A percentile compares a stretch with the other conserved stretches of the same genome.
These are phyloP conservation scores for Carpinus fangiana DNA, from an alignment of 306 rosid genomes.

Conservation along the genomic window DNA sequence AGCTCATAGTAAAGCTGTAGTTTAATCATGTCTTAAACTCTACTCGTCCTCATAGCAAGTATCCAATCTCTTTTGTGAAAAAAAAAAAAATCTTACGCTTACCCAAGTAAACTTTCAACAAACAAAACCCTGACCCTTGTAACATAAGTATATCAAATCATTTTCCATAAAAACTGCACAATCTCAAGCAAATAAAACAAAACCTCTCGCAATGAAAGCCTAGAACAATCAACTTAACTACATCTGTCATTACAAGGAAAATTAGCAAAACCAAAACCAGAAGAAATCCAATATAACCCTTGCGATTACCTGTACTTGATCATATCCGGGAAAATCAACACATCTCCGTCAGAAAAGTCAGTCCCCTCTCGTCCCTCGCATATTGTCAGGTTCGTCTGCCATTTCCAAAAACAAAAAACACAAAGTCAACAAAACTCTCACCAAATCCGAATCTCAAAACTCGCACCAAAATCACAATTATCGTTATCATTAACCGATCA, in stretches of 20 bases:
- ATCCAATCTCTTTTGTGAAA: not conserved
- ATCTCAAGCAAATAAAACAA: not conserved
- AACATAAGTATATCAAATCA: not conserved
- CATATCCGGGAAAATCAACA: constrained; percentile 86
- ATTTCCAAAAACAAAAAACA: constrained; percentile 16
- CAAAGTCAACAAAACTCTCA: constrained; percentile 4
- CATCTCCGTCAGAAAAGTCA: constrained; percentile 66
- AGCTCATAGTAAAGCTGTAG: not conserved
- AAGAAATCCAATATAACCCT: not conserved
- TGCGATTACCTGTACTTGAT: constrained; percentile 60
- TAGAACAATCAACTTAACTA: not conserved
- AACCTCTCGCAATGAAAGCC: not conserved
- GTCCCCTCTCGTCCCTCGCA: constrained; percentile 67
- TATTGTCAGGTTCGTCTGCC: constrained; percentile 72
- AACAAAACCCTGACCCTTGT: not conserved
- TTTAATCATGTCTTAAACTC: not conserved
- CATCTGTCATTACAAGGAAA: not conserved
- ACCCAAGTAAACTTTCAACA: not conserved
- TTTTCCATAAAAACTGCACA: not conserved
- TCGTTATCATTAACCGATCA: not conserved
- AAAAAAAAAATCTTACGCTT: not conserved
- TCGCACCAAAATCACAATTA: not conserved
- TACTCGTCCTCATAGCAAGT: not conserved
- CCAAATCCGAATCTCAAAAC: constrained; percentile 4
- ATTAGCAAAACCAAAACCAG: not conserved